Conservation (phyloP, 176 grass and related monocot genomes). For the Zoysia pacifica region DNA sequence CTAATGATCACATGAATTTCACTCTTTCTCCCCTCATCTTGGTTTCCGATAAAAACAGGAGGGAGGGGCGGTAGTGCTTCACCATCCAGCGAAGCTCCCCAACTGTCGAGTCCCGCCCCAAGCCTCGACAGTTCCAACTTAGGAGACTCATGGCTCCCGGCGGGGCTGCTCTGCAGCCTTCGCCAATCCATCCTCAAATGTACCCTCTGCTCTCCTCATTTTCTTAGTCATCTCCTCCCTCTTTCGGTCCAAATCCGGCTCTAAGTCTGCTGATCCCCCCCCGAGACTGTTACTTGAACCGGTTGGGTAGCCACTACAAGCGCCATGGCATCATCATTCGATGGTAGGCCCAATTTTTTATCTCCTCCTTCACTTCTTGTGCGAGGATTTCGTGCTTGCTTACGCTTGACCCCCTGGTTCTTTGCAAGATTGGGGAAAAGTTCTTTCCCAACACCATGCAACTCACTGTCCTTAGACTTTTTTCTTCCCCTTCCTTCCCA, state of each 20-base stretch:
- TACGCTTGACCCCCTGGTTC: no score
- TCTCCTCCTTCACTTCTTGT: no score
- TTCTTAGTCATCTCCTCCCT: not conserved
- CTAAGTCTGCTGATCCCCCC: accelerated
- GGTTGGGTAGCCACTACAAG: no score
- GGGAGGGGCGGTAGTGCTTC: slow-evolving; percentile 7
- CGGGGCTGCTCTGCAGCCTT: not conserved
- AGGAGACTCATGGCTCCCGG: not conserved
- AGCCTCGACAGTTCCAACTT: not conserved
- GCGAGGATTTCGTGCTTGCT: no score
- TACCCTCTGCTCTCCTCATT: no score
- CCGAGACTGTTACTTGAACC: no score
- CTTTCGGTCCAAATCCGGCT: not conserved
- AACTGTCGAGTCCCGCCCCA: not conserved
- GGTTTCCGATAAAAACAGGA: not conserved
- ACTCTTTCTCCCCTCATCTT: not conserved
- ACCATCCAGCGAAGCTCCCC: not conserved
- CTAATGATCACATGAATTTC: not conserved
- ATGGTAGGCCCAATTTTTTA: no score
- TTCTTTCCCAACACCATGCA: no score
- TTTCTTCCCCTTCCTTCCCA: no score
- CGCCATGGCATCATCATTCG: no score
- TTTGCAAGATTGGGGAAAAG: no score
- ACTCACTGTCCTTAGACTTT: no score
- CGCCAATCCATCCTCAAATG: not conserved